These are phyloP conservation scores for Collybia sp. DNA, from an alignment of 768 basidiomycete genomes.

Conservation along the genomic window DNA sequence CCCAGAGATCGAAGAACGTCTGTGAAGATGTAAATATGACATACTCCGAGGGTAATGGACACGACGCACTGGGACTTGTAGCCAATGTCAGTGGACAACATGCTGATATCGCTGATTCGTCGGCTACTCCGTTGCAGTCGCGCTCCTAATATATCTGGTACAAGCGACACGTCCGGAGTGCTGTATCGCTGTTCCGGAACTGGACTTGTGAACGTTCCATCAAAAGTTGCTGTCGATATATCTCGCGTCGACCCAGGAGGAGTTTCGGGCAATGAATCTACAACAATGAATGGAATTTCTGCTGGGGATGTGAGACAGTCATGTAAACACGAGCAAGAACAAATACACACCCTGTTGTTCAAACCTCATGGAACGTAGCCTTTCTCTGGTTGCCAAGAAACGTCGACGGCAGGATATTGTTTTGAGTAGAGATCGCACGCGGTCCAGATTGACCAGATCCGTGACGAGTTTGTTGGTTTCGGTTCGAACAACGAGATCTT, in stretches of 20 bases:
- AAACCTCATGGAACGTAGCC: slow-evolving; percentile 28
- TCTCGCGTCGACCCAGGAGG: slow-evolving; percentile 50
- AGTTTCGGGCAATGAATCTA: slow-evolving; percentile 52
- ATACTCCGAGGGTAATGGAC: background rate
- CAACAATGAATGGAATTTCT: slow-evolving; percentile 73
- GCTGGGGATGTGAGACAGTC: slow-evolving; percentile 3
- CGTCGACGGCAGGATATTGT: slow-evolving; percentile 70
- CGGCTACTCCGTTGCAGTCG: slow-evolving; percentile 51
- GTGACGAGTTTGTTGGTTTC: slow-evolving; percentile 77
- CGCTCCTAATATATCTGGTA: slow-evolving; percentile 36
- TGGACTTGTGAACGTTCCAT: slow-evolving; percentile 21
- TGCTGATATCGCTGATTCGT: slow-evolving; percentile 55
- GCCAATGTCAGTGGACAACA: slow-evolving; percentile 48
- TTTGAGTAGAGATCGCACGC: slow-evolving; percentile 74
- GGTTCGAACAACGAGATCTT: slow-evolving; percentile 73
- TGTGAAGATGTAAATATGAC: slow-evolving; percentile 12
- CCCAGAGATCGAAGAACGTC: slow-evolving; percentile 30
- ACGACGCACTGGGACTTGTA: slow-evolving; percentile 43
- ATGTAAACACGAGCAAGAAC: background rate
- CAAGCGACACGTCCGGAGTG: slow-evolving; percentile 42
- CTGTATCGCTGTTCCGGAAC: slow-evolving; percentile 25
- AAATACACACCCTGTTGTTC: slow-evolving; percentile 34
- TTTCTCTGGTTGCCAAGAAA: slow-evolving; percentile 52
- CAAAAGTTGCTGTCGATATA: slow-evolving; percentile 42
- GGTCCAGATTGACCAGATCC: slow-evolving; percentile 81